Conservation (phyloP, 192 early-diverging fungal species). For the Coemansia sp. region DNA sequence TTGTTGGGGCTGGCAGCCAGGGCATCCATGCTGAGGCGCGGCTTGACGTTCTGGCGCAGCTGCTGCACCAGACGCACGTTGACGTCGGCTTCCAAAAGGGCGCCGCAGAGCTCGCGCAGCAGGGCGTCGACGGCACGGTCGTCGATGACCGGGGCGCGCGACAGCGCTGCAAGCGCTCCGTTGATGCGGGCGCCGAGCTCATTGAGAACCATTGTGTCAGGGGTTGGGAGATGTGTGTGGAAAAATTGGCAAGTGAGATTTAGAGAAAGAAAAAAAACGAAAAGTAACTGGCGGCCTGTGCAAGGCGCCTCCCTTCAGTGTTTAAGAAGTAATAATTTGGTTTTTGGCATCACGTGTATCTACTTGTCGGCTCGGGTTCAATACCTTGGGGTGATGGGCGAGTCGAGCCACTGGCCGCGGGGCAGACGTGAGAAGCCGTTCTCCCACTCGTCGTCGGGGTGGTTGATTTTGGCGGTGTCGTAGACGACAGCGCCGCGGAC, state of each 20-base stretch:
- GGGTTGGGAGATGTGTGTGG: neutral
- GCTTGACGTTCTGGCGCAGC: slow-evolving; percentile 84
- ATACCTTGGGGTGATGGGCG: slow-evolving; percentile 19
- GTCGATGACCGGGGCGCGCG: slow-evolving; percentile 84
- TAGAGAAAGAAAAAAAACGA: slow-evolving; percentile 3
- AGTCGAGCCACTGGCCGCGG: slow-evolving; percentile 46
- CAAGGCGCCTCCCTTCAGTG: neutral
- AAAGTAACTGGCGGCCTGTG: neutral
- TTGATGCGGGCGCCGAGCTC: slow-evolving; percentile 91
- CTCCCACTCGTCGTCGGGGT: slow-evolving; percentile 22
- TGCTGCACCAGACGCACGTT: slow-evolving; percentile 81
- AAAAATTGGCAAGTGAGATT: neutral
- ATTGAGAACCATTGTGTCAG: slow-evolving; percentile 72
- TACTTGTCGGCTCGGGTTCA: too few species aligned
- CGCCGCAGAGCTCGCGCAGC: slow-evolving; percentile 81
- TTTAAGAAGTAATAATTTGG: too few species aligned
- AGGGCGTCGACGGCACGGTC: slow-evolving; percentile 80
- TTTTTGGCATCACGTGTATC: too few species aligned
- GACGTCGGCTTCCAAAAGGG: slow-evolving; percentile 88
- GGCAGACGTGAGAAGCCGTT: slow-evolving; percentile 31
- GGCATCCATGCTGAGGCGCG: slow-evolving; percentile 76
- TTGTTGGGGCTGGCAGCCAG: slow-evolving; percentile 82
- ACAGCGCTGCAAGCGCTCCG: slow-evolving; percentile 73
- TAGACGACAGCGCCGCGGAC: slow-evolving; percentile 65
- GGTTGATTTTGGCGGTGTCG: slow-evolving; percentile 17